These are phyloP conservation scores for Auriculariales sp. DNA, from an alignment of 768 basidiomycete species.

Conservation along the genomic window DNA sequence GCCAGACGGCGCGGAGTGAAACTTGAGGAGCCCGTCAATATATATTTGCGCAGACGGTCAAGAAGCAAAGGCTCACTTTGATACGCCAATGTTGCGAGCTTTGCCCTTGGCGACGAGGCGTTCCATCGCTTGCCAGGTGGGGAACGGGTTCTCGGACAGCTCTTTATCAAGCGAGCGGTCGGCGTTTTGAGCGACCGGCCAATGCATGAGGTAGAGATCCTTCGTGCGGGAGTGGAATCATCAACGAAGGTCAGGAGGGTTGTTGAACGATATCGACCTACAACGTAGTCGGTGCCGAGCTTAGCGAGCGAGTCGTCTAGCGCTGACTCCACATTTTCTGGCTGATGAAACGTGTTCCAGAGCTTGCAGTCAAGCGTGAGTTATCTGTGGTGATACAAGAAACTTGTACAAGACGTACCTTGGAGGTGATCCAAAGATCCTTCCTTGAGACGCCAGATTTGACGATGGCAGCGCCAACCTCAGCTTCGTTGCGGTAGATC, in stretches of 20 bases:
- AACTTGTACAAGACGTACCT: conserved; percentile 25
- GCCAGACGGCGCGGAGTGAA: conserved; percentile 50
- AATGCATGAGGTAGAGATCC: conserved; percentile 75
- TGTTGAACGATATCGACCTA: no score
- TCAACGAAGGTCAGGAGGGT: no score
- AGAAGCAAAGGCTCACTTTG: conserved; percentile 39
- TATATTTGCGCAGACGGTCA: neutral
- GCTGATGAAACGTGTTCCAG: conserved; percentile 66
- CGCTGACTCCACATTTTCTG: conserved; percentile 51
- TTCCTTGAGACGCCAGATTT: conserved; percentile 45
- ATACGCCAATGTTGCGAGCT: conserved; percentile 65
- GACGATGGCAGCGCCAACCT: conserved; percentile 48
- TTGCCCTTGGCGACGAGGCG: conserved; percentile 66
- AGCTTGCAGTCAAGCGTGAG: conserved; percentile 23
- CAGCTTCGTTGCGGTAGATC: conserved; percentile 55
- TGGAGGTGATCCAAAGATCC: conserved; percentile 52
- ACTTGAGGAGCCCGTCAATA: conserved; percentile 15
- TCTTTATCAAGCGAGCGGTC: conserved; percentile 24
- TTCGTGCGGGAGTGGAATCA: no score
- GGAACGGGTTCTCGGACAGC: conserved; percentile 56
- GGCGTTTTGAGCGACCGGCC: conserved; percentile 28
- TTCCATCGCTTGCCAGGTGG: conserved; percentile 72
- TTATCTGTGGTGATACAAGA: neutral
- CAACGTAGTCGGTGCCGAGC: conserved; percentile 54
- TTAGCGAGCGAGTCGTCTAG: conserved; percentile 50